phyloP scores from a whole-genome alignment of 129 eudicot genomes.

The Scalesia atractyloides region DNA sequence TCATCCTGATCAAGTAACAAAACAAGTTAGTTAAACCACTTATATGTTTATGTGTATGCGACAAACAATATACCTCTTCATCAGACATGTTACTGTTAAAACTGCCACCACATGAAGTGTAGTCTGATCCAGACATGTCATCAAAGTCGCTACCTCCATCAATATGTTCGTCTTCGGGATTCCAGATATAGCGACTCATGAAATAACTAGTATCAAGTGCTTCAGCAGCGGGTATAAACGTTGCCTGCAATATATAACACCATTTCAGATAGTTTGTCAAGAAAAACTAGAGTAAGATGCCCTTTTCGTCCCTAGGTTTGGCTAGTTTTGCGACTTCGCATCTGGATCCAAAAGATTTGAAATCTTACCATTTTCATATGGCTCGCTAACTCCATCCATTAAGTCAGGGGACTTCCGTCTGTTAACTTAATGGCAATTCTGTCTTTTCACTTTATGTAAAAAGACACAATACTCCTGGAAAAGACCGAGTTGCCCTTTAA shows the following conservation, averaged over 20 bases:
- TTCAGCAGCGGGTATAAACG: slow-evolving; percentile 85
- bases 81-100: slow-evolving; percentile 66
- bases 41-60: not conserved
- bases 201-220: slow-evolving; percentile 92
- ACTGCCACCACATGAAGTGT: slow-evolving; percentile 73
- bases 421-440: no score
- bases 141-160: slow-evolving; percentile 87
- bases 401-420: no score
- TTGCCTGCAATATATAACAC: slow-evolving; percentile 53
- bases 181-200: slow-evolving; percentile 98
- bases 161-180: slow-evolving; percentile 78
- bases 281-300: not conserved
- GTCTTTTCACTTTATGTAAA: no score
- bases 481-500: no score
- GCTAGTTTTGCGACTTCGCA: no score
- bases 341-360: no score
- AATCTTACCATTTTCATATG: no score
- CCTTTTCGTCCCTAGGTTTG: no score
- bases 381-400: no score
- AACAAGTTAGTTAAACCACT: slow-evolving; percentile 1
- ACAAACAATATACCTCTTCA: slow-evolving; percentile 64
- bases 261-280: slow-evolving; percentile 19
- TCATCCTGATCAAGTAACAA: slow-evolving; percentile 57
- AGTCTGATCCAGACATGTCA: slow-evolving; percentile 67
- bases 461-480: no score